Percentiles rank a stretch among this genome's conserved stretches.
Evolutionary conservation across 2,329 filamentous ascomycete genomes (phyloP).

Genomic region (Cercospora brassicicola): DNA sequence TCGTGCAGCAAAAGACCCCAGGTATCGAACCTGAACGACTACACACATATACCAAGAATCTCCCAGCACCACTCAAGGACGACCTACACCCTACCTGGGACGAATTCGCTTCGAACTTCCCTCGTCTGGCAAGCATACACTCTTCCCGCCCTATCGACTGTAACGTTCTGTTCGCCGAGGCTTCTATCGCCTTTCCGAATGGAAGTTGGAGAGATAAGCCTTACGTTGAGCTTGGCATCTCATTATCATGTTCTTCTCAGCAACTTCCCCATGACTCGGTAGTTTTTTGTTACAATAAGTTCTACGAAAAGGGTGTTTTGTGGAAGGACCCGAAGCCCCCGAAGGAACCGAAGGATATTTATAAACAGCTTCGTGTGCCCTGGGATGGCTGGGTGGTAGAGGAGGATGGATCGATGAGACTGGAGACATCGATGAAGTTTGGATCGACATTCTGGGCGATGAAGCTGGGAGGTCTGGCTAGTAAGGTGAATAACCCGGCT

Average conservation of each 20-base stretch:
- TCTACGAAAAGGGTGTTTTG: conserved; percentile 30
- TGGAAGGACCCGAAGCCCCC: conserved; percentile 6
- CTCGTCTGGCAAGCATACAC: conserved; percentile 30
- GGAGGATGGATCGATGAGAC: conserved; percentile 22
- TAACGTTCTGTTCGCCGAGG: conserved; percentile 45
- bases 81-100: conserved; percentile 36
- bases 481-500: conserved; percentile 9
- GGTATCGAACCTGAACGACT: conserved; percentile 24
- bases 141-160: conserved; percentile 33
- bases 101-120: conserved; percentile 38
- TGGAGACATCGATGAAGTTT: conserved; percentile 41
- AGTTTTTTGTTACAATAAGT: conserved; percentile 30
- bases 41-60: conserved; percentile 44
- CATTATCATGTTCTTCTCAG: conserved; percentile 34
- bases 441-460: conserved; percentile 49
- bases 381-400: conserved; percentile 14
- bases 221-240: conserved; percentile 38
- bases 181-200: conserved; percentile 45
- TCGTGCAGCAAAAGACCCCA: conserved; percentile 39
- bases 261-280: conserved; percentile 25
- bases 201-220: conserved; percentile 40
- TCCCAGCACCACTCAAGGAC: conserved; percentile 33
- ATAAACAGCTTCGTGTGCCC: conserved; percentile 6
- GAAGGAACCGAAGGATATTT: no score
- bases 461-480: conserved; percentile 38